Conservation (phyloP, 2,329 filamentous ascomycete genomes). For the Phaeophleospora eucalypticola region DNA sequence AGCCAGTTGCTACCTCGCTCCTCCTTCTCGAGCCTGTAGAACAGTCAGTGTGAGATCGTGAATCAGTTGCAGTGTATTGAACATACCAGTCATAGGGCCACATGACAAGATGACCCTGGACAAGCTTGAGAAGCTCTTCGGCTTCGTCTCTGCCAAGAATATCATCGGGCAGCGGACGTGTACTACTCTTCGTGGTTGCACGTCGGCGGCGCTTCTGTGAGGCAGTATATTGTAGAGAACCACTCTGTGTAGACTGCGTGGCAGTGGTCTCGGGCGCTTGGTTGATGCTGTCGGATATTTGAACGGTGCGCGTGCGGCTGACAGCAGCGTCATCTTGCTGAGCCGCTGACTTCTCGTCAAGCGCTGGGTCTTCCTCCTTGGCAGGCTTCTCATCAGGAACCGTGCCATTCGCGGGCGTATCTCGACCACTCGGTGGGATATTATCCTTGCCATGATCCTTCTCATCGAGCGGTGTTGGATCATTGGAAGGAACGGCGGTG, state of each 20-base stretch:
- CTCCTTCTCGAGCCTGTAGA: conserved; percentile 70
- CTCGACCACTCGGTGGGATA: not conserved
- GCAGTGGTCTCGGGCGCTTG: conserved; percentile 30
- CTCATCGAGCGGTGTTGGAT: conserved; percentile 27
- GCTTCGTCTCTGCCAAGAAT: conserved; percentile 70
- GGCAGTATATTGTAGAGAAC: conserved; percentile 18
- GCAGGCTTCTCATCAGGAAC: conserved; percentile 11
- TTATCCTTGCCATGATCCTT: conserved; percentile 14
- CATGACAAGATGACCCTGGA: conserved; percentile 83
- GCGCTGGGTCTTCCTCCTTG: conserved; percentile 5
- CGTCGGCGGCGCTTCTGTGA: conserved; percentile 62
- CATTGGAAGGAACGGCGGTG: conserved; percentile 28
- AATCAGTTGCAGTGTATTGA: not conserved
- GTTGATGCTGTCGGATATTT: conserved; percentile 26
- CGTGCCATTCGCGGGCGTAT: not conserved
- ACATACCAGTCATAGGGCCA: conserved; percentile 89
- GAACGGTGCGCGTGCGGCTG: conserved; percentile 31
- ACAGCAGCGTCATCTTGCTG: conserved; percentile 31
- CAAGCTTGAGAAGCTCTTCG: conserved; percentile 72
- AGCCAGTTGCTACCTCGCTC: conserved; percentile 94
- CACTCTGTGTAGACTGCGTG: conserved; percentile 17
- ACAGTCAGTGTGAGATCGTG: conserved; percentile 12
- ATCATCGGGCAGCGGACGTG: conserved; percentile 65
- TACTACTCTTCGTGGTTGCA: conserved; percentile 65
- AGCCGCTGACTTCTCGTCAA: conserved; percentile 33